Conservation (phyloP, 495 filamentous ascomycete species). For the Xylaria scruposa region DNA sequence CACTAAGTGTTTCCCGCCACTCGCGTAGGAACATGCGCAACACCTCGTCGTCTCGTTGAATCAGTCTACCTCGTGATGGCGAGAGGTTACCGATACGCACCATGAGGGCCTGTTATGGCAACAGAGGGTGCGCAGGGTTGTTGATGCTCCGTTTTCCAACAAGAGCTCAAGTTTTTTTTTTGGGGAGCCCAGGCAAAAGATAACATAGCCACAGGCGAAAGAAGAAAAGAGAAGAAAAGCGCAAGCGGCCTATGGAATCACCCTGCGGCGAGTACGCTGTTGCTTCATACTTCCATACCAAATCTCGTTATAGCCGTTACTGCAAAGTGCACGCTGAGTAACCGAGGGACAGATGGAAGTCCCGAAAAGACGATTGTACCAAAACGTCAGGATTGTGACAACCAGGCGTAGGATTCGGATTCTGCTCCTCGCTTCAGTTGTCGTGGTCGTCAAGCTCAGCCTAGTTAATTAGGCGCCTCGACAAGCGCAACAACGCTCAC, state of each 20-base stretch:
- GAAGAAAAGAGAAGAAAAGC: constrained; percentile 13
- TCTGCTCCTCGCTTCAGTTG: background rate
- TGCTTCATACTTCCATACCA: constrained; percentile 9
- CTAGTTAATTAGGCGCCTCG: background rate
- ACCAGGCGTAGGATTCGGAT: background rate
- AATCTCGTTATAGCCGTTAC: constrained; percentile 7
- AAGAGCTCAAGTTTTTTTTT: constrained; percentile 17
- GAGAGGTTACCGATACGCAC: background rate
- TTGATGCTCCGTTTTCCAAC: constrained; percentile 26
- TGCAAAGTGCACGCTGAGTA: background rate
- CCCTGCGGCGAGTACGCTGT: constrained; percentile 26
- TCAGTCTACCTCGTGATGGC: background rate
- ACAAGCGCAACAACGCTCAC: background rate
- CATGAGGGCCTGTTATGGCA: background rate
- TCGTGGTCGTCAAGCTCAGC: background rate
- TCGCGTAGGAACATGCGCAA: background rate
- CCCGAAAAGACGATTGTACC: background rate
- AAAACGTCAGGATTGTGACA: constrained; percentile 2
- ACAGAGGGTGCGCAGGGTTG: background rate
- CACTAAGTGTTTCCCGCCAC: background rate
- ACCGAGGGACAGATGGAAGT: background rate
- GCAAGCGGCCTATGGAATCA: constrained; percentile 27
- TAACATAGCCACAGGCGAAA: background rate
- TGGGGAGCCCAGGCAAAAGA: background rate
- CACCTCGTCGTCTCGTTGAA: background rate